These are phyloP conservation scores for Schwanniomyces yamadae DNA, from an alignment of 805 yeast species.

Conservation along the genomic window DNA sequence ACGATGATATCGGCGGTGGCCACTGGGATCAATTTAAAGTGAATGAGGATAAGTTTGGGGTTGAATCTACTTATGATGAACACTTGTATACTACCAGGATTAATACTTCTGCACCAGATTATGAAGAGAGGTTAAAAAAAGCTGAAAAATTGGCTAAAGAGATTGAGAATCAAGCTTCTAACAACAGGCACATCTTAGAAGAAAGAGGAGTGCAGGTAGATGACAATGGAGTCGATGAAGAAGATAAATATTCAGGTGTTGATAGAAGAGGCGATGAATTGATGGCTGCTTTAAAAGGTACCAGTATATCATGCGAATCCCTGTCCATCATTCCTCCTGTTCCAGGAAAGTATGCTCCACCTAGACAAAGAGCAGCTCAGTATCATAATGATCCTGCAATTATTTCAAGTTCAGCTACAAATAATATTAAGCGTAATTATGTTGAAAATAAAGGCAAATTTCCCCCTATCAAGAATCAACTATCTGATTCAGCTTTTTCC, in stretches of 20 bases:
- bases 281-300: constrained; percentile 45
- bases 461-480: neutral
- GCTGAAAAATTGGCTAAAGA: constrained; percentile 84
- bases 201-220: constrained; percentile 80
- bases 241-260: constrained; percentile 94
- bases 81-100: constrained; percentile 80
- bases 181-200: constrained; percentile 82
- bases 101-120: constrained; percentile 71
- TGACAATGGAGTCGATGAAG: constrained; percentile 90
- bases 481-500: constrained; percentile 14
- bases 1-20: constrained; percentile 29
- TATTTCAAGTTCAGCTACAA: constrained; percentile 49
- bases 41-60: constrained; percentile 87
- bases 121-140: constrained; percentile 54
- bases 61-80: constrained; percentile 81
- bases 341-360: constrained; percentile 53
- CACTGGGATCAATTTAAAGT: constrained; percentile 94
- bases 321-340: constrained; percentile 6
- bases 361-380: constrained; percentile 53
- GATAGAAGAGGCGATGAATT: constrained; percentile 56
- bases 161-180: constrained; percentile 68
- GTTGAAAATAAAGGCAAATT: constrained; percentile 1
- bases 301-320: constrained; percentile 20
- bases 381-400: constrained; percentile 67
- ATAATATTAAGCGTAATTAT: neutral